Base-by-base conservation (phyloP, 352 stramenopile genomes). In the Globisporangium ultimum region DNA sequence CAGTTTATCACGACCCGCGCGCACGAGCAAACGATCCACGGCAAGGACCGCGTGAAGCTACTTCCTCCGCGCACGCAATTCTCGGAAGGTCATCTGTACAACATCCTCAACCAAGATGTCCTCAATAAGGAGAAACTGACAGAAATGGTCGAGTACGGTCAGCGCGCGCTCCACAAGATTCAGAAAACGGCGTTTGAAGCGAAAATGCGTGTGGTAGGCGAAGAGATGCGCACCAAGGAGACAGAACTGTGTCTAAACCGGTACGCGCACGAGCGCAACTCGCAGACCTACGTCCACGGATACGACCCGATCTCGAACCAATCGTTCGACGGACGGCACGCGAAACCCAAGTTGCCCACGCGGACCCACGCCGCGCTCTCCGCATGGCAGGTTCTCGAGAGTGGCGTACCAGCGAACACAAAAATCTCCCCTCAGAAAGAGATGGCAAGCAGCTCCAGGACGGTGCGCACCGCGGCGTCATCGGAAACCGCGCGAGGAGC, bases 91-190 rank as follows among this genome's bases (percentile, higher is more conserved):
- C 67, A 72, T n/a, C 51, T 87, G 18, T 93, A 91, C 68, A 87
- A 95, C 34, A 90, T 95, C 36, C 55, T 95, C 28, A 91, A 84
- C 43, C 83, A 93, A 48, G 55, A 58, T 7, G 65, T 90, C 32
- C 70, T 88, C 45, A 86, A 86, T 36, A n/a, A 67, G 0, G 57
- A 64, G 2, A 82, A 85, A 50, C 63, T 87, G 22, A 22, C 53
- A 2, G 66, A 54, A 2, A 72, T 76, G 55, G 71, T 69, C 12
- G 75, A 80, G 24, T 70, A 76, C 12, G 74, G 74, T 14, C 65
- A 78, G 43, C 66, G 76, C 3, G 58, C 73, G 24, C 71, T 88
- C 48, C 81, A 88, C 54, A 80, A 81, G 50, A 87, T 88, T 11
- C 69, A 88, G 58, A 78, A 88, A 55, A 78, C 70, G 13, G 74